Conservation (phyloP, 371 early-diverging fungal species). For the Rhizomucor pusillus region DNA sequence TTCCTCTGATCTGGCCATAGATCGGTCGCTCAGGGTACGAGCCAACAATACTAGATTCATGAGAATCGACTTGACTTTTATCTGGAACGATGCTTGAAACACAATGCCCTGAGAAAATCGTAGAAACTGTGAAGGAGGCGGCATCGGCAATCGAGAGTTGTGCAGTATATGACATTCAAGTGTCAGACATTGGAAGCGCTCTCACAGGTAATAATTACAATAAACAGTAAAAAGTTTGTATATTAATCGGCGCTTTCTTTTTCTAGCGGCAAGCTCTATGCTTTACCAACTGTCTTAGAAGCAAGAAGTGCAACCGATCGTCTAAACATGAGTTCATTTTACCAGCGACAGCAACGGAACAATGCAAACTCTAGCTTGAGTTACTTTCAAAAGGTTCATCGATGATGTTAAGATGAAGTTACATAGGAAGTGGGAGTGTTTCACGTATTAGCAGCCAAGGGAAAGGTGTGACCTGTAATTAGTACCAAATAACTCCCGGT, state of each 20-base stretch:
- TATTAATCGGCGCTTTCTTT: not conserved
- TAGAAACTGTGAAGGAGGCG: slow-evolving; percentile 10
- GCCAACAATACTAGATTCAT: too few species aligned
- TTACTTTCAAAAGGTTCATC: too few species aligned
- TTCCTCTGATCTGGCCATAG: too few species aligned
- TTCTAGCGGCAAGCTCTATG: slow-evolving; percentile 12
- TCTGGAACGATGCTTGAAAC: too few species aligned
- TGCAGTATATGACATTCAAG: slow-evolving; percentile 4
- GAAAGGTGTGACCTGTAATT: too few species aligned
- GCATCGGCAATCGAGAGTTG: slow-evolving; percentile 9
- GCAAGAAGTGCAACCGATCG: slow-evolving; percentile 12
- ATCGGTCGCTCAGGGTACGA: too few species aligned
- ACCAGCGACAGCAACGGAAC: slow-evolving; percentile 18
- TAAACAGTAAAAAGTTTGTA: not conserved
- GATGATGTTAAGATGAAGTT: too few species aligned
- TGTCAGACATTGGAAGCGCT: slow-evolving; percentile 15
- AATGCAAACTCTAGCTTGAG: too few species aligned
- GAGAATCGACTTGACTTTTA: too few species aligned
- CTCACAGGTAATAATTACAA: slow-evolving; percentile 8
- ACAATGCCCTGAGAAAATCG: slow-evolving; percentile 13
- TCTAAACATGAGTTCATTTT: slow-evolving; percentile 15
- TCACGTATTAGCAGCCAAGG: too few species aligned
- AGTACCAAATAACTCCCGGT: too few species aligned
- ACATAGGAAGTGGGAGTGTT: too few species aligned
- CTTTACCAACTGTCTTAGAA: slow-evolving; percentile 3